These are phyloP conservation scores for Gossypium mustelinum DNA, from an alignment of 345 rosid species.

Conservation along the genomic window DNA sequence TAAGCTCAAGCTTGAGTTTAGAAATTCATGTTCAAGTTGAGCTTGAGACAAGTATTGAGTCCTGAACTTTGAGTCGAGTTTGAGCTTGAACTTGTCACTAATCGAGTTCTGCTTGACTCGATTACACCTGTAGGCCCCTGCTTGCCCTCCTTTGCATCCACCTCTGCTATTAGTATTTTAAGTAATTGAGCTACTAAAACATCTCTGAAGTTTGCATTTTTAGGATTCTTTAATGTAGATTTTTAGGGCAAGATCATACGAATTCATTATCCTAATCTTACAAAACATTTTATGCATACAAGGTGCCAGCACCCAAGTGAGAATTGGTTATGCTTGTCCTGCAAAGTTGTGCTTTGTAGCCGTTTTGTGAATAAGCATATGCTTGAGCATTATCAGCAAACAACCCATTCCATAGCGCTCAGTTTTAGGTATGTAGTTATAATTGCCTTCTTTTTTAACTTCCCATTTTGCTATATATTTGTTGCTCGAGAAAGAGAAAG, in stretches of 20 bases:
- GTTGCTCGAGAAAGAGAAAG: not conserved
- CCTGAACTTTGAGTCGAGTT: no score
- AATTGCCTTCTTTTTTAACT: not conserved
- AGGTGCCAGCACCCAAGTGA: constrained; percentile 81
- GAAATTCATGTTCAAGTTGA: no score
- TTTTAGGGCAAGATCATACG: not conserved
- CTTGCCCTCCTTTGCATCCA: no score
- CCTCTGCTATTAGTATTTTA: not conserved
- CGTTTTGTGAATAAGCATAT: constrained; percentile 88
- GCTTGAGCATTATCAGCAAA: constrained; percentile 67
- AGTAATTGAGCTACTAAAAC: not conserved
- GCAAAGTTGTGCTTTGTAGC: constrained; percentile 86
- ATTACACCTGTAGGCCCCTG: no score
- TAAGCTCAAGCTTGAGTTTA: no score
- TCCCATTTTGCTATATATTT: not conserved
- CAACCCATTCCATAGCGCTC: constrained; percentile 60
- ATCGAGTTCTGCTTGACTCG: no score
- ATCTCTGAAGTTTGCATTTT: not conserved
- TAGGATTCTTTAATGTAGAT: not conserved
- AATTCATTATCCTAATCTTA: not conserved
- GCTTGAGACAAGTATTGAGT: no score
- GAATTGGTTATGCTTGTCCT: constrained; percentile 83
- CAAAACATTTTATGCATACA: not conserved
- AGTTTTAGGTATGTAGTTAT: constrained; percentile 54
- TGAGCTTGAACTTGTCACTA: no score